These are phyloP conservation scores for Pseudofabraea citricarpa DNA, from an alignment of 2,329 filamentous ascomycete species.

Conservation along the genomic window DNA sequence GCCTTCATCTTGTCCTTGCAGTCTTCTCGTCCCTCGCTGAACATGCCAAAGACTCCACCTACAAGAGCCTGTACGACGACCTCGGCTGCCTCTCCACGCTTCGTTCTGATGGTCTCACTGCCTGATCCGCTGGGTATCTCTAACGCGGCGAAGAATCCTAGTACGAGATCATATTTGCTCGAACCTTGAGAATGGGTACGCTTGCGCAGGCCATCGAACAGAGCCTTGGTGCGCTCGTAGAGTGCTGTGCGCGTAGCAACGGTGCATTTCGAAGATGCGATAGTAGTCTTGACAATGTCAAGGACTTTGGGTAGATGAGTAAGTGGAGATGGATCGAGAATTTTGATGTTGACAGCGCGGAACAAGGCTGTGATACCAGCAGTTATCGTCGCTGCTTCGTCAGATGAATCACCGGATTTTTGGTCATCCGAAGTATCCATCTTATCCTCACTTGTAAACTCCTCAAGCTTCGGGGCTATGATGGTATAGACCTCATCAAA, in stretches of 20 bases:
- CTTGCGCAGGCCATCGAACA: conserved; percentile 25
- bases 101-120: conserved; percentile 24
- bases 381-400: conserved; percentile 23
- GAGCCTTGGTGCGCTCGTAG: conserved; percentile 24
- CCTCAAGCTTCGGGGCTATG: conserved; percentile 57
- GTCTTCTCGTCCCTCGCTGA: conserved; percentile 15
- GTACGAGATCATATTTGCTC: conserved; percentile 16
- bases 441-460: conserved; percentile 50
- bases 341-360: conserved; percentile 24
- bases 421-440: conserved; percentile 51
- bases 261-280: conserved; percentile 22
- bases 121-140: conserved; percentile 26
- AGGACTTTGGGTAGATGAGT: conserved; percentile 22
- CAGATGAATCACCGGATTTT: conserved; percentile 16
- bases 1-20: conserved; percentile 17
- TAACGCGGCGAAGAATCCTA: conserved; percentile 20
- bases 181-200: conserved; percentile 13
- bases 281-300: conserved; percentile 15
- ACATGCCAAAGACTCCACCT: conserved; percentile 23
- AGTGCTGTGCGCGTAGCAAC: conserved; percentile 22
- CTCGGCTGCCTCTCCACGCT: conserved; percentile 27
- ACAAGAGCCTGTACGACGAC: conserved; percentile 20
- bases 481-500: conserved; percentile 62
- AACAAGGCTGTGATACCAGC: conserved; percentile 26
- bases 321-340: conserved; percentile 16